Base-by-base conservation (phyloP, 345 rosid species). In the Camelina neglecta region DNA sequence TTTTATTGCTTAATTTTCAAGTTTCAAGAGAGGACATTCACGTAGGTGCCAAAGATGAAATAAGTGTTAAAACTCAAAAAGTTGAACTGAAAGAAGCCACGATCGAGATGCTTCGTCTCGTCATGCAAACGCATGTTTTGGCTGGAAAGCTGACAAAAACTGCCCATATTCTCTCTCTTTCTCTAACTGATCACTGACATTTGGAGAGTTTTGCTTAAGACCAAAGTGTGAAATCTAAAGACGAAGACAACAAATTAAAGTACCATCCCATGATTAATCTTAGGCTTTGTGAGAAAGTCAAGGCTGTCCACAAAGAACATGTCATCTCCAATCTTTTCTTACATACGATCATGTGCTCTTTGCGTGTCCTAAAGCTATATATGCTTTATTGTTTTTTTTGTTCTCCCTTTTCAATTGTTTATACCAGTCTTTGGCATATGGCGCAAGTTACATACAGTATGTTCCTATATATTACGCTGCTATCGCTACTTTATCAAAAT, bases 221-320 rank as follows among this genome's bases (percentile, higher is more conserved):
- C 67, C 72, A 58, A 77, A 77, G 80, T 71, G 61, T 65, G 62
- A 77, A 71, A 65, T 71, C 67, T 65, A 18, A 65, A 71, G 72
- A 77, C 54, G 80, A 77, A 65, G 67, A 57, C 75, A 64, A 71
- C 60, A 77, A 71, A 57, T 60, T 36, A 71, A 71, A 71, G 69
- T 57, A 65, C 61, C 61, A 77, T 47, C 64, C 76, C 72, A 77
- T 77, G 76, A 77, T 77, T 77, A 65, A 56, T 58, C 67, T 72
- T 57, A 77, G 57, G 76, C 80, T 65, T 77, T 41, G 67, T 71
- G 61, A 71, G 48, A 77, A 77, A 77, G 80, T 77, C 76, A 77
- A 77, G 80, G 72, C 35, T 76, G 80, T 76, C 80, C 75, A 53
- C 80, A 62, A 7, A 65, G 29, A 71, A 77, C 76, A 77, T 71